Conservation (phyloP, 345 rosid species). For the Anacardium occidentale region DNA sequence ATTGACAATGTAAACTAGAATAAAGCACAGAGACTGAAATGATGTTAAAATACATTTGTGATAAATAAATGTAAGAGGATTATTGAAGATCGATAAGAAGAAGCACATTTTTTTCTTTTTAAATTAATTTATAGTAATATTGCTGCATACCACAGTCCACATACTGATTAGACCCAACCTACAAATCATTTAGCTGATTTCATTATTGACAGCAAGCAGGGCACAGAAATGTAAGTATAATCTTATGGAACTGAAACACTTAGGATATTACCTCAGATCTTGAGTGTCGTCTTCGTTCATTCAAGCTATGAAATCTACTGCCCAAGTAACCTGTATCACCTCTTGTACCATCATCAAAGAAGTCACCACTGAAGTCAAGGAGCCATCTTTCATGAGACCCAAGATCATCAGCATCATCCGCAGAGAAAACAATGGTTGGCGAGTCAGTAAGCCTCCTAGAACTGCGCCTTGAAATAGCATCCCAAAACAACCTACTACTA, state of each 20-base stretch:
- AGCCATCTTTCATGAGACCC: slow-evolving; percentile 57
- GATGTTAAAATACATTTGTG: not conserved
- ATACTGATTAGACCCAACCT: not conserved
- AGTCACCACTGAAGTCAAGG: slow-evolving; percentile 43
- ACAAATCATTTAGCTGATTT: not conserved
- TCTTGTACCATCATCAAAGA: slow-evolving; percentile 38
- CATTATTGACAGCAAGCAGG: not conserved
- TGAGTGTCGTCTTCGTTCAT: slow-evolving; percentile 47
- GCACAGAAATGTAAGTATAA: not conserved
- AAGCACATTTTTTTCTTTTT: no score
- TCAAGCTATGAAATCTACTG: slow-evolving; percentile 47
- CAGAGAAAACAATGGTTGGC: slow-evolving; percentile 42
- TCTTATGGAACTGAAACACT: not conserved
- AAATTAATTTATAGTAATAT: no score
- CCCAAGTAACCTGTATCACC: slow-evolving; percentile 46
- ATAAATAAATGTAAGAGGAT: not conserved
- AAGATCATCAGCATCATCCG: slow-evolving; percentile 39
- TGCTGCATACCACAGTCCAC: not conserved
- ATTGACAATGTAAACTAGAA: not conserved
- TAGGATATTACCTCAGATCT: slow-evolving; percentile 58
- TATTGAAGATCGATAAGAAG: no score
- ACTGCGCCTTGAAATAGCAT: slow-evolving; percentile 55
- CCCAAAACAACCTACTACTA: slow-evolving; percentile 55
- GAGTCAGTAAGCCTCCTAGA: slow-evolving; percentile 44
- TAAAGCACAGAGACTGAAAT: not conserved